Evolutionary conservation across 1,139 yeast species (phyloP).

Genomic region (Hansenula sp.): DNA sequence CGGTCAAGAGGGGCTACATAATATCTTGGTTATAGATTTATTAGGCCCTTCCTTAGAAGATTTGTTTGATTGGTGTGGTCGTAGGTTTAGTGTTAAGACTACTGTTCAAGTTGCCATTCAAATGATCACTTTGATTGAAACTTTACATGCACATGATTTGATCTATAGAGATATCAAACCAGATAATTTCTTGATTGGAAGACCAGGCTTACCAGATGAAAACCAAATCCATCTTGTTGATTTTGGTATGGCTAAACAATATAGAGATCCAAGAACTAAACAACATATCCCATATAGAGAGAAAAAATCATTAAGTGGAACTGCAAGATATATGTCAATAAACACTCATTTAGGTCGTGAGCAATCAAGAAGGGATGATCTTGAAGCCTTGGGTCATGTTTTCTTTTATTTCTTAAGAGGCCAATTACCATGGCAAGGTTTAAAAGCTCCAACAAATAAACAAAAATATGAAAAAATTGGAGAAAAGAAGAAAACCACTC

Average conservation of each 20-base stretch:
- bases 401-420: slow-evolving; percentile 92
- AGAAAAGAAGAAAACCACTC: slow-evolving; percentile 85
- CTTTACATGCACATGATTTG: slow-evolving; percentile 84
- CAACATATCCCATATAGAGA: slow-evolving; percentile 97
- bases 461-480: slow-evolving; percentile 96
- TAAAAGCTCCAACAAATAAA: slow-evolving; percentile 96
- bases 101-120: slow-evolving; percentile 89
- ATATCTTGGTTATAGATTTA: slow-evolving; percentile 86
- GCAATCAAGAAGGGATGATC: slow-evolving; percentile 92
- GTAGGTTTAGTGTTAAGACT: slow-evolving; percentile 82
- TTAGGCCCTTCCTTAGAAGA: slow-evolving; percentile 96
- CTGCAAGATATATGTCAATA: slow-evolving; percentile 96
- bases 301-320: slow-evolving; percentile 89
- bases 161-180: slow-evolving; percentile 96
- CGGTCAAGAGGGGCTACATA: slow-evolving; percentile 97
- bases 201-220: slow-evolving; percentile 63
- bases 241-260: slow-evolving; percentile 98
- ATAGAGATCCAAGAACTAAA: slow-evolving; percentile 90
- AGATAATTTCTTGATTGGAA: slow-evolving; percentile 93
- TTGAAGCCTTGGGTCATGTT: slow-evolving; percentile 94
- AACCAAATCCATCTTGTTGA: slow-evolving; percentile 64
- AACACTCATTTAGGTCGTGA: slow-evolving; percentile 97
- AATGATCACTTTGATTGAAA: slow-evolving; percentile 83
- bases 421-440: slow-evolving; percentile 97
- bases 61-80: slow-evolving; percentile 96